Evolutionary conservation across 2,329 filamentous ascomycete genomes (phyloP).

Genomic region (Colletotrichum echinochloae): DNA sequence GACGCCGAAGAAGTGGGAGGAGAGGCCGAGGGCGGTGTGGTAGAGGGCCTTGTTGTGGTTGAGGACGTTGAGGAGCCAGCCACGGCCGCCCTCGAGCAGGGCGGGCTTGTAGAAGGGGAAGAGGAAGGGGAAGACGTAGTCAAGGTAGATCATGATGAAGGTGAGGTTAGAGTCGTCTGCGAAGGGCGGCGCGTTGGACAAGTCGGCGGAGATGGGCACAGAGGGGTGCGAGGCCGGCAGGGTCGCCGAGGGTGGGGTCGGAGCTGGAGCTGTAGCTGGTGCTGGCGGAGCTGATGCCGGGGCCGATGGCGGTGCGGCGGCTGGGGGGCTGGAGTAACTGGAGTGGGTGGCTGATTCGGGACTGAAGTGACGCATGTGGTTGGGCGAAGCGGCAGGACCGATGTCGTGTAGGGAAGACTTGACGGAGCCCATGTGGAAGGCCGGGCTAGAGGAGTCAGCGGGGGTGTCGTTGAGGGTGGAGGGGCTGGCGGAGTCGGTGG

Average conservation of each 20-base stretch:
- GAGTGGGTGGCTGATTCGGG: constrained; percentile 29
- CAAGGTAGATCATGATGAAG: constrained; percentile 70
- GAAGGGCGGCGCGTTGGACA: constrained; percentile 11
- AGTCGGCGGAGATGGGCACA: background rate
- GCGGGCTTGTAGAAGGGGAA: constrained; percentile 73
- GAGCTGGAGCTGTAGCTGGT: background rate
- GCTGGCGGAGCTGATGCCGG: background rate
- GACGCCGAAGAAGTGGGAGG: constrained; percentile 68
- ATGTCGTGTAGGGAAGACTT: constrained; percentile 40
- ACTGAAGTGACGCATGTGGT: constrained; percentile 22
- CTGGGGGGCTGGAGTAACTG: constrained; percentile 11
- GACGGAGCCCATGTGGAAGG: constrained; percentile 37
- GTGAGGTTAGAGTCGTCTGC: constrained; percentile 46
- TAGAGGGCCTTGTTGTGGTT: constrained; percentile 68
- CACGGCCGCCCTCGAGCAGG: constrained; percentile 66
- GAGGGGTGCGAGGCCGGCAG: background rate
- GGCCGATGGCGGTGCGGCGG: background rate
- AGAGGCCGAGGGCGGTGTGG: constrained; percentile 67
- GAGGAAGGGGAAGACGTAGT: constrained; percentile 71
- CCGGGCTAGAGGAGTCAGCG: constrained; percentile 28
- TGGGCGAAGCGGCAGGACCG: constrained; percentile 21
- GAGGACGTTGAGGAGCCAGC: constrained; percentile 70
- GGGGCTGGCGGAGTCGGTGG: constrained; percentile 29
- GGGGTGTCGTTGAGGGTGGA: constrained; percentile 38
- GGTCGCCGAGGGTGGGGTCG: background rate